phyloP scores from a whole-genome alignment of 306 rosid species.

The Malus domestica region DNA sequence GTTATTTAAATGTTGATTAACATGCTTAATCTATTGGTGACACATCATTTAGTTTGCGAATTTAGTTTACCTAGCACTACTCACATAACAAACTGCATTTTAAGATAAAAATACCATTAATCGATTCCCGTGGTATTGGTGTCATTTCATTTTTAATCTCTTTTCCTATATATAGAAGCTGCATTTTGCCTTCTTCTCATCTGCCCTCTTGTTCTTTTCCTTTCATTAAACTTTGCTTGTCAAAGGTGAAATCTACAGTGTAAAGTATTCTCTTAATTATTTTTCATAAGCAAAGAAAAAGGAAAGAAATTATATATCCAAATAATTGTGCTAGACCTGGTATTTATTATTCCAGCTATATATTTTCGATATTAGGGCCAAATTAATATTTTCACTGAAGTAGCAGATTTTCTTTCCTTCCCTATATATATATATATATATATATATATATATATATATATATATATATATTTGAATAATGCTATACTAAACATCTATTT shows the following conservation, averaged over 20 bases:
- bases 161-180: background rate
- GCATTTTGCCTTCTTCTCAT: constrained; percentile 16
- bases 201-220: constrained; percentile 6
- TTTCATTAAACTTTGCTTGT: constrained; percentile 1
- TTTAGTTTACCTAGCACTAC: too few relatives aligned
- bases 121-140: background rate
- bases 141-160: background rate
- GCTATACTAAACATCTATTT: too few relatives aligned
- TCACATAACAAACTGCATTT: background rate
- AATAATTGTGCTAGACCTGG: background rate
- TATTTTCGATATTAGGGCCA: background rate
- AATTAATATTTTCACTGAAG: background rate
- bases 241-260: constrained; percentile 41
- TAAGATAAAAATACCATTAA: background rate
- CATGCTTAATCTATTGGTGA: too few relatives aligned
- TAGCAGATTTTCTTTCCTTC: too few relatives aligned
- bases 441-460: too few relatives aligned
- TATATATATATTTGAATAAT: too few relatives aligned
- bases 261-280: constrained; percentile 14
- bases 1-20: too few relatives aligned
- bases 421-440: too few relatives aligned
- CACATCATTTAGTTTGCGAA: too few relatives aligned
- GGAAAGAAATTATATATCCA: background rate
- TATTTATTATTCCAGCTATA: background rate
- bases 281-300: background rate